Conservation (phyloP, 1,284 basidiomycete species). For the Melanopsichium pennsylvanicum region DNA sequence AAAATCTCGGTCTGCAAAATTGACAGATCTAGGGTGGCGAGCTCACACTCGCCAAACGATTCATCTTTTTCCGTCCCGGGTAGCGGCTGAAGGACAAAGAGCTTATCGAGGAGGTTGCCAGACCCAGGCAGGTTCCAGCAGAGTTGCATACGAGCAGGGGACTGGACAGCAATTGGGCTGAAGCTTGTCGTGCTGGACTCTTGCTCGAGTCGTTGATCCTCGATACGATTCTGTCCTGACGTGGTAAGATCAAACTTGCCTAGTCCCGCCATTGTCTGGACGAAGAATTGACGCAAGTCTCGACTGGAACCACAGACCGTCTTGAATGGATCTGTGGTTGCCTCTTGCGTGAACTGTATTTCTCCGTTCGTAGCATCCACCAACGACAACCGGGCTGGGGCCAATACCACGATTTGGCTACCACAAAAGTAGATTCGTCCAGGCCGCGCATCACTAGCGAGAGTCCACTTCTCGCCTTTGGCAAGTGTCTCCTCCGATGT, state of each 20-base stretch:
- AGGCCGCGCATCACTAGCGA: conserved; percentile 1
- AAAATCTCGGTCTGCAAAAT: conserved; percentile 9
- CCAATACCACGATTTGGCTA: conserved; percentile 5
- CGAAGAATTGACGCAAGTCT: conserved; percentile 9
- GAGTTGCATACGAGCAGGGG: conserved; percentile 14
- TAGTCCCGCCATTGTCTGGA: conserved; percentile 8
- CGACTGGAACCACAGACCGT: conserved; percentile 16
- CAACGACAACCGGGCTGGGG: neutral
- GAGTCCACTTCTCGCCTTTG: neutral
- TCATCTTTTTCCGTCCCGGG: too few relatives aligned
- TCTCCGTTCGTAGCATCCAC: neutral
- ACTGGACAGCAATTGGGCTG: neutral
- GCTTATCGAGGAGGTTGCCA: conserved; percentile 20
- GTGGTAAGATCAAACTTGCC: conserved; percentile 7
- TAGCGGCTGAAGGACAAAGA: conserved; percentile 13
- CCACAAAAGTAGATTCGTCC: neutral
- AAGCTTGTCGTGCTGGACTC: neutral
- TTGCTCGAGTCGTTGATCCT: conserved; percentile 1
- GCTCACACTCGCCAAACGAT: too few relatives aligned
- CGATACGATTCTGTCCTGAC: neutral
- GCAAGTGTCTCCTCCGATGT: neutral
- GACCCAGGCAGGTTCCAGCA: conserved; percentile 25
- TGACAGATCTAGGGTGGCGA: conserved; percentile 15
- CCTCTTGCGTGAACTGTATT: conserved; percentile 1
- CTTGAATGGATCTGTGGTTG: neutral